These are phyloP conservation scores for Plasmodium malariae DNA, from an alignment of 169 alveolate genomes.

Conservation along the genomic window DNA sequence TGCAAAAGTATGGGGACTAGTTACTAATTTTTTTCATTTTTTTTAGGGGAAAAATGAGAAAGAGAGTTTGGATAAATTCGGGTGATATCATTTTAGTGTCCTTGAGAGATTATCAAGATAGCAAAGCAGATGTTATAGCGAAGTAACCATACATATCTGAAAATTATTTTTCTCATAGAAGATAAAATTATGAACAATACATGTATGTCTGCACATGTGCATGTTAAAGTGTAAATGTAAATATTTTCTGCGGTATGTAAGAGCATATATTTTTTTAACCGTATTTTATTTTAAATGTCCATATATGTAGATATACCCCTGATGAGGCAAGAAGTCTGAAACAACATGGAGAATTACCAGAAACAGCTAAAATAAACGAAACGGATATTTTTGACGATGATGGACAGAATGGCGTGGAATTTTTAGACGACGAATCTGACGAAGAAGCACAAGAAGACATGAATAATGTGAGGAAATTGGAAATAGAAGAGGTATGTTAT, in stretches of 20 bases:
- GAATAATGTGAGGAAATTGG: conserved; percentile 40
- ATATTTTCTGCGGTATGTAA: no score
- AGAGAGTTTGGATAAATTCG: conserved; percentile 98
- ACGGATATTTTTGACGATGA: conserved; percentile 93
- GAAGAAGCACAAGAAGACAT: conserved; percentile 78
- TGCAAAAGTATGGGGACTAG: background rate
- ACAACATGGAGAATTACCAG: conserved; percentile 98
- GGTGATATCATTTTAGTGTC: conserved; percentile 97
- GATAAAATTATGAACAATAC: background rate
- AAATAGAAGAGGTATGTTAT: conserved; percentile 66
- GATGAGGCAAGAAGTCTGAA: conserved; percentile 98
- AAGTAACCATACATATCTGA: conserved; percentile 86
- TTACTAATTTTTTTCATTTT: background rate
- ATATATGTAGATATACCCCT: conserved; percentile 87
- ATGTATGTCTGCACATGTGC: no score
- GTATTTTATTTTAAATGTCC: background rate
- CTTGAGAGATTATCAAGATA: conserved; percentile 98
- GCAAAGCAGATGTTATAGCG: conserved; percentile 98
- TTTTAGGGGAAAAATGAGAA: conserved; percentile 96
- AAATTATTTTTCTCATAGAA: background rate
- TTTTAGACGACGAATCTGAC: conserved; percentile 88
- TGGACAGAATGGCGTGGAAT: conserved; percentile 91
- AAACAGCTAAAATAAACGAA: conserved; percentile 95
- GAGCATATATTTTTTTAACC: background rate
- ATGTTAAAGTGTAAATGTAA: no score